A percentile compares a stretch with the other conserved stretches of the same genome.
Evolutionary conservation across 2,329 filamentous ascomycete species (phyloP).

Genomic region (Didymosphaeria variabile): DNA sequence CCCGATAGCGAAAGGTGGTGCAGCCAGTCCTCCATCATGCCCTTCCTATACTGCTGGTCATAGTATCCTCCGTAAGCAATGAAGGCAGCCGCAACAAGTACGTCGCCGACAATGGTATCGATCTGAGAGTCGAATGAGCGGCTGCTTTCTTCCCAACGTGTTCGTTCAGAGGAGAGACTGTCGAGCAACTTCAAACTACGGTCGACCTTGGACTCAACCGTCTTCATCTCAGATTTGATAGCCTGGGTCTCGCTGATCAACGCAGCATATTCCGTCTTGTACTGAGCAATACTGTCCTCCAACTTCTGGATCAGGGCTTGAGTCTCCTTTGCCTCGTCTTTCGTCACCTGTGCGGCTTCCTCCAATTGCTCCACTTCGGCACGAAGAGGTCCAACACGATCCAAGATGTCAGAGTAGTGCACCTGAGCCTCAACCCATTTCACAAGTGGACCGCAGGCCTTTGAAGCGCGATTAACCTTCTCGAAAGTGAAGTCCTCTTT

Average conservation of each 20-base stretch:
- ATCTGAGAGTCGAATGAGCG: conserved; percentile 99
- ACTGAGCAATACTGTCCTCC: conserved; percentile 89
- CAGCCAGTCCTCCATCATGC: conserved; percentile 97
- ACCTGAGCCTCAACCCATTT: conserved; percentile 98
- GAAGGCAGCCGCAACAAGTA: conserved; percentile 95
- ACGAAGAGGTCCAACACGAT: conserved; percentile 89
- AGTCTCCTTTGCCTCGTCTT: conserved; percentile 90
- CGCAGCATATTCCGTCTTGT: conserved; percentile 95
- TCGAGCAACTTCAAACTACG: conserved; percentile 93
- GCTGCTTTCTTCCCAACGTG: conserved; percentile 95
- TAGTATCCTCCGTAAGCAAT: conserved; percentile 96
- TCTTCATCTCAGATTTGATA: conserved; percentile 96
- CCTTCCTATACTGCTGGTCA: conserved; percentile 96
- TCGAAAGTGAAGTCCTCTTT: conserved; percentile 97
- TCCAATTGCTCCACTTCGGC: conserved; percentile 89
- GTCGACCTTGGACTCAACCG: conserved; percentile 97
- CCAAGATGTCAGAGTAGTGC: conserved; percentile 95
- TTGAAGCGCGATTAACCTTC: conserved; percentile 93
- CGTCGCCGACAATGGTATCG: conserved; percentile 93
- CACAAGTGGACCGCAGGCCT: conserved; percentile 94
- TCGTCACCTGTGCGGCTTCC: conserved; percentile 88
- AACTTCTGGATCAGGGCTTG: conserved; percentile 85
- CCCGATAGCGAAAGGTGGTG: conserved; percentile 93
- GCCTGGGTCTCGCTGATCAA: conserved; percentile 97
- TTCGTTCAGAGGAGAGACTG: conserved; percentile 91